These are phyloP conservation scores for Euphorbia tirucalli DNA, from an alignment of 345 rosid genomes.

Conservation along the genomic window DNA sequence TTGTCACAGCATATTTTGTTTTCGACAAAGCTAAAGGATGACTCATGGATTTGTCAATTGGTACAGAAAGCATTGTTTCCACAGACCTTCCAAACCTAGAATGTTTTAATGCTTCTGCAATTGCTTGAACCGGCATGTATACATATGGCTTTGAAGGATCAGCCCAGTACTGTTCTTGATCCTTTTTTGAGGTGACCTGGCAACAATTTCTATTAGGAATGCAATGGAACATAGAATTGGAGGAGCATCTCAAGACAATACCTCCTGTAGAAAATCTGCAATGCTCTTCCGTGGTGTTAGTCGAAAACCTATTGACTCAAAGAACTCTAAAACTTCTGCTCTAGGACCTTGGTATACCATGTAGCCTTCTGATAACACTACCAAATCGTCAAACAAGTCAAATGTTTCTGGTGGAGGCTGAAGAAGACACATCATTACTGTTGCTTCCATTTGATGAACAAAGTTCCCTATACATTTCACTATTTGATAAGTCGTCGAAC, in stretches of 20 bases:
- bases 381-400: slow-evolving; percentile 81
- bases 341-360: slow-evolving; percentile 88
- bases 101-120: slow-evolving; percentile 63
- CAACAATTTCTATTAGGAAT: slow-evolving; percentile 13
- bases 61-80: slow-evolving; percentile 46
- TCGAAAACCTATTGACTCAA: slow-evolving; percentile 80
- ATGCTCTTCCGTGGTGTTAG: slow-evolving; percentile 81
- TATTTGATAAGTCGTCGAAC: slow-evolving; percentile 88
- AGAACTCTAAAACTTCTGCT: slow-evolving; percentile 63
- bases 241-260: slow-evolving; percentile 25
- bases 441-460: slow-evolving; percentile 86
- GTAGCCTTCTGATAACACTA: slow-evolving; percentile 80
- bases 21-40: slow-evolving; percentile 62
- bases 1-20: slow-evolving; percentile 65
- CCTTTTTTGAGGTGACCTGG: slow-evolving; percentile 89
- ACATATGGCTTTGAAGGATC: slow-evolving; percentile 66
- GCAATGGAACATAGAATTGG: slow-evolving; percentile 12
- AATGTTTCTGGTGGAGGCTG: slow-evolving; percentile 98
- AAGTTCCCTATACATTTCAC: slow-evolving; percentile 80
- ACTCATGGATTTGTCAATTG: slow-evolving; percentile 45
- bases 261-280: slow-evolving; percentile 99
- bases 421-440: slow-evolving; percentile 88
- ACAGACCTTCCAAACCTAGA: slow-evolving; percentile 59
- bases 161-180: slow-evolving; percentile 98
- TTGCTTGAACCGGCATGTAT: slow-evolving; percentile 59